Conservation (phyloP, 208 protist genomes). For the Porcisia hertigi region DNA sequence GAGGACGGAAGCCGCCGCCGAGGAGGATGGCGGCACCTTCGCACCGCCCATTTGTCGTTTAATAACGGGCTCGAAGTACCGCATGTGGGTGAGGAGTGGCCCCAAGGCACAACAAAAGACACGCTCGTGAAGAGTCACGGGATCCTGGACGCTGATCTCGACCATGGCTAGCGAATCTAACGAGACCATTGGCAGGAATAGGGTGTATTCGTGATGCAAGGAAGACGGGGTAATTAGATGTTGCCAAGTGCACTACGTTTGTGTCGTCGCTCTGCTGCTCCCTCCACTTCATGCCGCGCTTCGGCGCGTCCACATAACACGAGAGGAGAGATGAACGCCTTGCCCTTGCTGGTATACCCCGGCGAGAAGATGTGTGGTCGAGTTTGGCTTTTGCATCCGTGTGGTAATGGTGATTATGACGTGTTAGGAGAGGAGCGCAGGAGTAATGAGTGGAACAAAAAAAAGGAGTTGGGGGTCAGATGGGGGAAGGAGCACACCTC, state of each 20-base stretch:
- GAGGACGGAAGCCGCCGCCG: conserved; percentile 17
- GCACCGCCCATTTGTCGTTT: conserved; percentile 36
- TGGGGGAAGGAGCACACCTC: not conserved
- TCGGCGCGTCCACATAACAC: too few species aligned
- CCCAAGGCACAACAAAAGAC: conserved; percentile 50
- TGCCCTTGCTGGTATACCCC: too few species aligned
- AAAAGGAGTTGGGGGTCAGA: not conserved
- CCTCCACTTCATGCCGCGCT: too few species aligned
- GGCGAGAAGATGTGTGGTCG: not conserved
- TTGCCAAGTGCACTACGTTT: too few species aligned
- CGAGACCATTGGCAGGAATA: conserved; percentile 3
- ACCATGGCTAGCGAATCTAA: conserved; percentile 20
- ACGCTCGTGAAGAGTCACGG: conserved; percentile 30
- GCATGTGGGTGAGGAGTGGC: conserved; percentile 57
- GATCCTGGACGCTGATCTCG: conserved; percentile 69
- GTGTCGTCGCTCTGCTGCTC: too few species aligned
- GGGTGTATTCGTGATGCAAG: not conserved
- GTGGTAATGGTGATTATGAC: not conserved
- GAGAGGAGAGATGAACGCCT: too few species aligned
- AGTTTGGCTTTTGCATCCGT: not conserved
- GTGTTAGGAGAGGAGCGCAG: not conserved
- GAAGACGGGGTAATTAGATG: too few species aligned
- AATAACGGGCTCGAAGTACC: conserved; percentile 67
- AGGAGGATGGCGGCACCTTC: conserved; percentile 9
- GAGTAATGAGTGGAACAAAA: not conserved